These are phyloP conservation scores for Forsythia viridissima DNA, from an alignment of 257 asterid genomes.

Conservation along the genomic window DNA sequence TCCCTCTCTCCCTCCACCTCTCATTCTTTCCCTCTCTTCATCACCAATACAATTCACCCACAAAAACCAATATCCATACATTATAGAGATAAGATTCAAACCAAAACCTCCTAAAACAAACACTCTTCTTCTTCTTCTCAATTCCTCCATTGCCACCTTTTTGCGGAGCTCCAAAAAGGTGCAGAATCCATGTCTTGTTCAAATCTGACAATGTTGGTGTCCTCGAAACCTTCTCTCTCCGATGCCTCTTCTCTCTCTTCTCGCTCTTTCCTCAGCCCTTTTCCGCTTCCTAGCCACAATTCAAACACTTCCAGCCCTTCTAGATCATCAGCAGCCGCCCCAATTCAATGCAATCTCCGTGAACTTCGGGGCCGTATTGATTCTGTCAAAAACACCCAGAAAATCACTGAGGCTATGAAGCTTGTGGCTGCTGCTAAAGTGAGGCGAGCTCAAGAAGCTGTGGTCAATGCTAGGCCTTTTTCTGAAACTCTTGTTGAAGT, in stretches of 20 bases:
- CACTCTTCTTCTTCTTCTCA: conserved; percentile 30
- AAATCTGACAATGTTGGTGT: conserved; percentile 69
- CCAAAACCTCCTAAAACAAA: conserved; percentile 20
- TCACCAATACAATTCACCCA: conserved; percentile 41
- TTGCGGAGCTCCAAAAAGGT: conserved; percentile 26
- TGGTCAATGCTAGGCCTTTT: conserved; percentile 83
- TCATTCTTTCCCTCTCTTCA: conserved; percentile 40
- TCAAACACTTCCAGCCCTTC: conserved; percentile 24
- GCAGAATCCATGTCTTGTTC: conserved; percentile 68
- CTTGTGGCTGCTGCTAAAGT: conserved; percentile 97
- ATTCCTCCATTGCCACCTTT: conserved; percentile 35
- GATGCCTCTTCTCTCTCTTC: conserved; percentile 65
- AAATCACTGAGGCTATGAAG: conserved; percentile 97
- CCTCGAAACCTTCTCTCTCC: conserved; percentile 72
- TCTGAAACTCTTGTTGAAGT: conserved; percentile 88
- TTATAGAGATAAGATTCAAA: conserved; percentile 37
- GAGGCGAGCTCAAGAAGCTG: conserved; percentile 93
- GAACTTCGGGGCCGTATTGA: conserved; percentile 82
- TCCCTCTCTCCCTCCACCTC: conserved; percentile 63
- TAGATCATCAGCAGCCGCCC: conserved; percentile 26
- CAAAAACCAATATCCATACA: conserved; percentile 35
- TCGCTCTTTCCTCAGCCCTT: conserved; percentile 62
- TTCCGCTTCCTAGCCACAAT: conserved; percentile 42
- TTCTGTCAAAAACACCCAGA: conserved; percentile 86
- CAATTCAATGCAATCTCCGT: conserved; percentile 71